Conservation (phyloP, 495 filamentous ascomycete species). For the Hamigera avellanea region DNA sequence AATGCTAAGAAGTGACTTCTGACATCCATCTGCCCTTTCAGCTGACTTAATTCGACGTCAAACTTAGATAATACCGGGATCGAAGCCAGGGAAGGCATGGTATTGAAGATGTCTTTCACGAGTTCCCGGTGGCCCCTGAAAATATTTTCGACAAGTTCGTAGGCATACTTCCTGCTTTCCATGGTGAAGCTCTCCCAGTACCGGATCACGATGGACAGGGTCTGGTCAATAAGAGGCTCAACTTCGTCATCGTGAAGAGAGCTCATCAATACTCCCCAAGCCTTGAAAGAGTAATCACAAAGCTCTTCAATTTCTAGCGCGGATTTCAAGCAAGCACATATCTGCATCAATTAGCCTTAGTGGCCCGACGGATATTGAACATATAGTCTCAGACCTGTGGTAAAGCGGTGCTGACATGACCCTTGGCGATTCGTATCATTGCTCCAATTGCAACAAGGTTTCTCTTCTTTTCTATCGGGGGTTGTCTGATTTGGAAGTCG, state of each 20-base stretch:
- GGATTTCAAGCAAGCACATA: constrained; percentile 78
- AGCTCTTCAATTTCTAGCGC: constrained; percentile 64
- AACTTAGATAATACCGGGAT: constrained; percentile 57
- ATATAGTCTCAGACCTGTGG: constrained; percentile 53
- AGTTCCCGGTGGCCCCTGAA: constrained; percentile 46
- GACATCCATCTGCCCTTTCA: constrained; percentile 49
- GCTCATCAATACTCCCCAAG: constrained; percentile 70
- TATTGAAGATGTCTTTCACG: constrained; percentile 52
- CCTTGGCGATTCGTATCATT: constrained; percentile 65
- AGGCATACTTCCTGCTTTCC: constrained; percentile 42
- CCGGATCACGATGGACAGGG: constrained; percentile 71
- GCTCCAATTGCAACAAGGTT: constrained; percentile 76
- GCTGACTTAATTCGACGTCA: constrained; percentile 46
- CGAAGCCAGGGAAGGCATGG: constrained; percentile 66
- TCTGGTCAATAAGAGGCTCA: constrained; percentile 69
- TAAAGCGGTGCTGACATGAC: constrained; percentile 61
- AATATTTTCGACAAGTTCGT: constrained; percentile 51
- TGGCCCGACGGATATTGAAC: neutral
- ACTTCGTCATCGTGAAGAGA: constrained; percentile 67
- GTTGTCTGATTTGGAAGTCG: constrained; percentile 45
- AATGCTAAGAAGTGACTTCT: constrained; percentile 58
- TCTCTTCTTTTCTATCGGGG: constrained; percentile 56
- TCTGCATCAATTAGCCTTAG: constrained; percentile 31
- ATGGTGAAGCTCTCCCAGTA: constrained; percentile 63
- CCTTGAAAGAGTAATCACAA: constrained; percentile 63